Conservation (phyloP, 2,329 filamentous ascomycete species). For the Arthrobotrys musiformis region DNA sequence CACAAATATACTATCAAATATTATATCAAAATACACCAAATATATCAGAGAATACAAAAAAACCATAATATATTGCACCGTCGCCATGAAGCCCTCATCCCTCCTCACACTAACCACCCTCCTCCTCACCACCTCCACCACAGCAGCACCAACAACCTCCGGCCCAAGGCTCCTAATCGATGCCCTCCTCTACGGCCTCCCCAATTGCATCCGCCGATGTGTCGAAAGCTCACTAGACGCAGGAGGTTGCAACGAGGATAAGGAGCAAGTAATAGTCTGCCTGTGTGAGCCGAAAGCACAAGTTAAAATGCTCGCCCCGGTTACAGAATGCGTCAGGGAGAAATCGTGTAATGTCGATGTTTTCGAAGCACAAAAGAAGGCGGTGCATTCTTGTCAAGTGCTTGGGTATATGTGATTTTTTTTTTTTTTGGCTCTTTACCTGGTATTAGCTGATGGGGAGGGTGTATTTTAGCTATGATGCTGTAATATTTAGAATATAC, state of each 20-base stretch:
- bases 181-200: not conserved
- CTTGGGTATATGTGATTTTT: not conserved
- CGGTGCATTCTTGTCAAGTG: not conserved
- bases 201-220: not conserved
- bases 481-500: too few species aligned
- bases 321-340: not conserved
- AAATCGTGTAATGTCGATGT: not conserved
- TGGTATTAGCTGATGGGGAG: too few species aligned
- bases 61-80: too few species aligned
- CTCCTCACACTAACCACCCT: not conserved
- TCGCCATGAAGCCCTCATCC: not conserved
- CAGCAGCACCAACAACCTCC: not conserved
- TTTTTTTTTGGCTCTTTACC: too few species aligned
- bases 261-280: not conserved
- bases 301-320: not conserved
- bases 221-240: not conserved
- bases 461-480: too few species aligned
- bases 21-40: too few species aligned
- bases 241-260: not conserved
- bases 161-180: not conserved
- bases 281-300: not conserved
- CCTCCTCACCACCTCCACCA: not conserved
- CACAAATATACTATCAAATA: too few species aligned
- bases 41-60: too few species aligned
- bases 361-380: not conserved